phyloP scores from a whole-genome alignment of 768 basidiomycete genomes.

The Macrolepiota albuminosa region DNA sequence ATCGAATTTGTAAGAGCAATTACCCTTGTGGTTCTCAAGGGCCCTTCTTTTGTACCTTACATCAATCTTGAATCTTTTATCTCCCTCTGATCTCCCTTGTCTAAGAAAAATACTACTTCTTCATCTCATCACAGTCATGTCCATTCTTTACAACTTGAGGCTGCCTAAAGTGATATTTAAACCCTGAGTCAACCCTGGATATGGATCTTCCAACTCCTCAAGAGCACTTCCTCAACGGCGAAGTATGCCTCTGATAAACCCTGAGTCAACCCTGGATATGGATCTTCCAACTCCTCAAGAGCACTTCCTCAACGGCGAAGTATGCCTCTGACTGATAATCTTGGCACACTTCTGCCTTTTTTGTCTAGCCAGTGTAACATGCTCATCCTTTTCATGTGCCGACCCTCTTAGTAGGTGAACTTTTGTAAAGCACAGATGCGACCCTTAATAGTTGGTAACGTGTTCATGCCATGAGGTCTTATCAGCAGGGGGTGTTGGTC shows the following conservation, averaged over 20 bases:
- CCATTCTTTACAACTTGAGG: neutral
- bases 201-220: neutral
- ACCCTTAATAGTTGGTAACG: neutral
- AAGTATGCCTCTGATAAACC: neutral
- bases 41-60: neutral
- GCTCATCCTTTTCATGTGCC: neutral
- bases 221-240: neutral
- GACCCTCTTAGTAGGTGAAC: neutral
- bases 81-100: constrained; percentile 2
- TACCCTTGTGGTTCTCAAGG: neutral
- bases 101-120: neutral
- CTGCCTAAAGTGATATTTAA: neutral
- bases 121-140: neutral
- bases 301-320: neutral
- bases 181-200: neutral
- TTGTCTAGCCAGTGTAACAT: too few relatives aligned
- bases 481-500: neutral
- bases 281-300: neutral
- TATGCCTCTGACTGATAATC: neutral
- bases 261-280: neutral
- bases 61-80: neutral
- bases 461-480: neutral
- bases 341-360: too few relatives aligned
- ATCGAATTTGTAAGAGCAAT: neutral
- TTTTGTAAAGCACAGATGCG: neutral